Conservation (phyloP, 2,329 filamentous ascomycete species). For the Bipolaris oryzae region DNA sequence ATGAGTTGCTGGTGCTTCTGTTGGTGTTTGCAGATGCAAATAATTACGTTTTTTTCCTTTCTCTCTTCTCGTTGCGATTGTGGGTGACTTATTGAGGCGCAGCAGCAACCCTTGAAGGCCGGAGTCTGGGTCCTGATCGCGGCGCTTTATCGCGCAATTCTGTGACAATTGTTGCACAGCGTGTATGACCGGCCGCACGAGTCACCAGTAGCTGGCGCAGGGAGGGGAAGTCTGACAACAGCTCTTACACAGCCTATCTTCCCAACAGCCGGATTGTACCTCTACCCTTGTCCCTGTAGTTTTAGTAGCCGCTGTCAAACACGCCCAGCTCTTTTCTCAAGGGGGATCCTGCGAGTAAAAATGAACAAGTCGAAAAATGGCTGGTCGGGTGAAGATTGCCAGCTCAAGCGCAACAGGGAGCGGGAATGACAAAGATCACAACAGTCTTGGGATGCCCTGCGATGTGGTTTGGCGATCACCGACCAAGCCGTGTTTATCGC, state of each 20-base stretch:
- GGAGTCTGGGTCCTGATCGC: background rate
- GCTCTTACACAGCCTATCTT: background rate
- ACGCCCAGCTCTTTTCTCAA: conserved; percentile 3
- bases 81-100: background rate
- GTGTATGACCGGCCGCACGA: conserved; percentile 4
- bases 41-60: background rate
- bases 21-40: background rate
- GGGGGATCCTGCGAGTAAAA: background rate
- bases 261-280: background rate
- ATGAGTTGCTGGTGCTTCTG: background rate
- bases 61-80: background rate
- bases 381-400: background rate
- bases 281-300: background rate
- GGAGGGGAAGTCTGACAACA: conserved; percentile 5
- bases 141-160: background rate
- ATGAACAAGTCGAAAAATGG: background rate
- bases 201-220: conserved; percentile 12
- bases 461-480: conserved; percentile 6
- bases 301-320: background rate
- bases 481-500: conserved; percentile 1
- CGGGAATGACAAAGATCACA: background rate
- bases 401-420: background rate
- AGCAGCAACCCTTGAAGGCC: conserved; percentile 1
- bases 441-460: background rate
- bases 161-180: conserved; percentile 10